A percentile compares a stretch with the other conserved stretches of the same genome.
Evolutionary conservation across 108 stramenopile species (phyloP).

Genomic region (Cyclotella kingstonii): DNA sequence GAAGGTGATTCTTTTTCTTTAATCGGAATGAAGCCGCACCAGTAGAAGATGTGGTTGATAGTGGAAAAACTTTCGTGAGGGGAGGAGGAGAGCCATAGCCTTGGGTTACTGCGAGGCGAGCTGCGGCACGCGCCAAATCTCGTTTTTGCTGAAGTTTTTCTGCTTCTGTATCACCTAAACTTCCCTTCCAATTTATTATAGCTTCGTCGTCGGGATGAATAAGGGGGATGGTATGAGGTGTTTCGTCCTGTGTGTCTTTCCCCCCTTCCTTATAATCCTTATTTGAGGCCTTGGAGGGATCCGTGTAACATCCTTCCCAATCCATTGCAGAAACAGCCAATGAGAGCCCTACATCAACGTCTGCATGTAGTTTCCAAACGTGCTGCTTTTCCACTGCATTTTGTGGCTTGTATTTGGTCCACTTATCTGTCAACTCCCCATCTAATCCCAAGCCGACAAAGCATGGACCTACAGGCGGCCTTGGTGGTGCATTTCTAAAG

Average conservation of each 20-base stretch:
- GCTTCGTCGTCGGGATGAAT: constrained; percentile 73
- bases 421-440: constrained; percentile 61
- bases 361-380: constrained; percentile 78
- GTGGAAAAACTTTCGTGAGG: constrained; percentile 9
- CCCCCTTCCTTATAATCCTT: not conserved
- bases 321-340: constrained; percentile 85
- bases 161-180: constrained; percentile 71
- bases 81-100: constrained; percentile 22
- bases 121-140: constrained; percentile 67
- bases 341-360: constrained; percentile 69
- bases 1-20: constrained; percentile 59
- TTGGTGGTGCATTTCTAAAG: constrained; percentile 87
- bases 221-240: constrained; percentile 7
- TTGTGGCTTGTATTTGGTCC: constrained; percentile 65
- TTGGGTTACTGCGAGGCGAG: constrained; percentile 60
- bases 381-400: constrained; percentile 81
- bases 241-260: not conserved
- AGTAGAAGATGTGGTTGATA: not conserved
- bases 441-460: constrained; percentile 80
- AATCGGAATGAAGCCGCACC: constrained; percentile 3
- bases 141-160: constrained; percentile 58
- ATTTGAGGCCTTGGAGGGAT: constrained; percentile 2
- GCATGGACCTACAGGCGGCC: constrained; percentile 86
- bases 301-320: constrained; percentile 56
- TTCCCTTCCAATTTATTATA: constrained; percentile 77